Conservation (phyloP, 1,139 yeast genomes). For the Diutina catenulata region DNA sequence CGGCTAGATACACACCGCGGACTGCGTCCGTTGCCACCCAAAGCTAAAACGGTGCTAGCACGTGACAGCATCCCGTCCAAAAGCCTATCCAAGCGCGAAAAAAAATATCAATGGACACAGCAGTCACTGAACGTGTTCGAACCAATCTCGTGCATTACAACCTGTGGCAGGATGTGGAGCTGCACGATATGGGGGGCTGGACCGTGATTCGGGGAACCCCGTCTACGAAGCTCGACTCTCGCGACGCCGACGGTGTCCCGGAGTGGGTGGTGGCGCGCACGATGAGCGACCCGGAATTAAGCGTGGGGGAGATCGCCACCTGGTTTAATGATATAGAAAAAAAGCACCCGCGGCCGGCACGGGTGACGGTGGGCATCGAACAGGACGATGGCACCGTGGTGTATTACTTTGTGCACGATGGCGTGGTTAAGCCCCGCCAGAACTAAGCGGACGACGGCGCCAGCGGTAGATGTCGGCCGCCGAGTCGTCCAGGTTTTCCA, state of each 20-base stretch:
- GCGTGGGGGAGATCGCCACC: constrained; percentile 15
- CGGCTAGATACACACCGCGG: too few relatives aligned
- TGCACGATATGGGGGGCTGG: constrained; percentile 9
- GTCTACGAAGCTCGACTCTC: constrained; percentile 16
- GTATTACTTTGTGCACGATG: constrained; percentile 53
- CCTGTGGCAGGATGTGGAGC: constrained; percentile 35
- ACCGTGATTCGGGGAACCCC: constrained; percentile 20
- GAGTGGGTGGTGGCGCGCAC: constrained; percentile 28
- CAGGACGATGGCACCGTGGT: constrained; percentile 59
- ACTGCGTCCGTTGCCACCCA: too few relatives aligned
- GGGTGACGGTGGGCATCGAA: constrained; percentile 43
- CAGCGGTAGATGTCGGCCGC: too few relatives aligned
- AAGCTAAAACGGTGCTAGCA: too few relatives aligned
- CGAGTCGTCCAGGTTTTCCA: constrained; percentile 4
- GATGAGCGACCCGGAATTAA: constrained; percentile 11
- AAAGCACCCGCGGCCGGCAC: constrained; percentile 15
- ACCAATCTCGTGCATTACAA: constrained; percentile 42
- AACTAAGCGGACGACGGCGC: too few relatives aligned
- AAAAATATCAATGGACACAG: too few relatives aligned
- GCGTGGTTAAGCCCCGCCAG: constrained; percentile 42
- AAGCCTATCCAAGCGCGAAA: too few relatives aligned
- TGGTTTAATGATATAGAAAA: constrained; percentile 20
- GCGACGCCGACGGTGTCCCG: constrained; percentile 12
- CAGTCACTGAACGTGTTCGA: constrained; percentile 18
- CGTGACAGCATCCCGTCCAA: too few relatives aligned